These are phyloP conservation scores for Ensete glaucum DNA, from an alignment of 176 grass and related monocot genomes.

Conservation along the genomic window DNA sequence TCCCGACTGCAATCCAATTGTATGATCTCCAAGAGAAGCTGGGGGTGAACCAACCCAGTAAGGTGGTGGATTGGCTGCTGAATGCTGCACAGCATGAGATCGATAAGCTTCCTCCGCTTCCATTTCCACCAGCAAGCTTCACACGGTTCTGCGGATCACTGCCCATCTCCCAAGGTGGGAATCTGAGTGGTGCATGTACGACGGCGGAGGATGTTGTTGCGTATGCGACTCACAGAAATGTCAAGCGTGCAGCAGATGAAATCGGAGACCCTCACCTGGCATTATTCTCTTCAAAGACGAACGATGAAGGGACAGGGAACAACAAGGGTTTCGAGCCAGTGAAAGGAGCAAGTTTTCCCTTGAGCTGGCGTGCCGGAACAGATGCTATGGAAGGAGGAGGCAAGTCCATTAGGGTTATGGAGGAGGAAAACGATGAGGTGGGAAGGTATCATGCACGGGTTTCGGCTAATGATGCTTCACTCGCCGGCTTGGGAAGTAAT, in stretches of 20 bases:
- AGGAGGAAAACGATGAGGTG: no score
- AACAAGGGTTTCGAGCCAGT: no score
- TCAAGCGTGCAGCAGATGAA: background rate
- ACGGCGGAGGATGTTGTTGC: no score
- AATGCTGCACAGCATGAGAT: conserved; percentile 88
- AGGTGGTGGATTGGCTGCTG: conserved; percentile 92
- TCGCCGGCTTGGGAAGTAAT: background rate
- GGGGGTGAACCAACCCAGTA: conserved; percentile 90
- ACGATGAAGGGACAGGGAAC: no score
- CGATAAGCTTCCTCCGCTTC: conserved; percentile 84
- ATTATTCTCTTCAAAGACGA: background rate
- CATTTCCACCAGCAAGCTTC: conserved; percentile 48
- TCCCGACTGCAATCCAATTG: conserved; percentile 80
- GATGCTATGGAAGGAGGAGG: no score
- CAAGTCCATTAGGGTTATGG: no score
- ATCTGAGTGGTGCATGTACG: no score
- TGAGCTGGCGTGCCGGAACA: background rate
- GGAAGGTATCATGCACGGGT: no score
- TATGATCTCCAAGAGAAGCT: conserved; percentile 95
- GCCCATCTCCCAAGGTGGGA: background rate
- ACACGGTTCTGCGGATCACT: background rate
- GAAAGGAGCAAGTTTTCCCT: background rate
- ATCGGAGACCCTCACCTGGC: background rate
- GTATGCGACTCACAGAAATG: background rate
- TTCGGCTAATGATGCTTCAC: background rate